A percentile compares a stretch with the other conserved stretches of the same genome.
phyloP scores from a whole-genome alignment of 2,329 filamentous ascomycete species.

The Cladosporium phlei region DNA sequence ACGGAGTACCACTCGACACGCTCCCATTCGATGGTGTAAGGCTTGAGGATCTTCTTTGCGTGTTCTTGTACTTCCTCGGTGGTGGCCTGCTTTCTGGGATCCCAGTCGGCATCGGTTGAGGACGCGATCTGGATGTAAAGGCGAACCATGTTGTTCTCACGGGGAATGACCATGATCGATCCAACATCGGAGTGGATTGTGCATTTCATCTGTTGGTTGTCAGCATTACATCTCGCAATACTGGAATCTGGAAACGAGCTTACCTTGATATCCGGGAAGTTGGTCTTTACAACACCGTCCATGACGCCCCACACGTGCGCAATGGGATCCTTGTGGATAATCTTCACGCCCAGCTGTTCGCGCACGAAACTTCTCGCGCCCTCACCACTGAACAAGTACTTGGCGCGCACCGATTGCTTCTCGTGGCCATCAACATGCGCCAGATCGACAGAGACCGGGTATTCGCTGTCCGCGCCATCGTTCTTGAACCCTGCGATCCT shows the following conservation, averaged over 20 bases:
- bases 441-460: constrained; percentile 75
- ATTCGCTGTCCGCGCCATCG: constrained; percentile 58
- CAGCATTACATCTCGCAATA: background rate
- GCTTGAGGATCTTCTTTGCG: constrained; percentile 56
- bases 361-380: constrained; percentile 58
- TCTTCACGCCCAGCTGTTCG: constrained; percentile 62
- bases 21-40: constrained; percentile 59
- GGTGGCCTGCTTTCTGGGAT: constrained; percentile 57
- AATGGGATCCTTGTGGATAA: constrained; percentile 59
- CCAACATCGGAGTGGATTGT: constrained; percentile 62
- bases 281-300: constrained; percentile 60
- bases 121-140: constrained; percentile 58
- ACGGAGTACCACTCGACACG: constrained; percentile 63
- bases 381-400: constrained; percentile 61
- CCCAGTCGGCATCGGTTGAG: constrained; percentile 57
- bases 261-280: constrained; percentile 60
- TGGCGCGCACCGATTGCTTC: constrained; percentile 60
- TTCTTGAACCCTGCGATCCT: constrained; percentile 59
- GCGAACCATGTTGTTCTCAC: constrained; percentile 52
- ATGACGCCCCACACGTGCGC: constrained; percentile 63
- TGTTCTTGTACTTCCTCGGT: constrained; percentile 54
- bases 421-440: constrained; percentile 69
- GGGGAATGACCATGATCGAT: constrained; percentile 60
- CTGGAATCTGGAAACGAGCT: constrained; percentile 9
- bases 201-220: constrained; percentile 54